Percentiles rank a stretch among this genome's conserved stretches.
These are phyloP conservation scores for Phragmites australis DNA, from an alignment of 176 grass and related monocot genomes.

Conservation along the genomic window DNA sequence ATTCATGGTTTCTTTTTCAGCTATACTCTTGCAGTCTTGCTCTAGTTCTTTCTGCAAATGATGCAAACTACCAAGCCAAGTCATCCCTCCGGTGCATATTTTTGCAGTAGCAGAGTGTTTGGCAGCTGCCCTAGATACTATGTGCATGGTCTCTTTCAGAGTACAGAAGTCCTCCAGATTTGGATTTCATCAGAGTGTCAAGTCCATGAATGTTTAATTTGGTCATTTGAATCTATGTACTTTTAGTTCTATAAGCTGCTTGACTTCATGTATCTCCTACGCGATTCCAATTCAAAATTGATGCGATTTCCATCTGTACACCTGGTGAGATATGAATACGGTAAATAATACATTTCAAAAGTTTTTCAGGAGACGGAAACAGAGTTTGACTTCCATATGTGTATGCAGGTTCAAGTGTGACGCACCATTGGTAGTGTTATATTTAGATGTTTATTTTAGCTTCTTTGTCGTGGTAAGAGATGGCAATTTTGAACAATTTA, in stretches of 20 bases:
- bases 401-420: background rate
- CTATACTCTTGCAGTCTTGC: background rate
- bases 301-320: background rate
- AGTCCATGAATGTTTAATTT: background rate
- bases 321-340: background rate
- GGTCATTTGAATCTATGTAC: conserved; percentile 6
- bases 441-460: background rate
- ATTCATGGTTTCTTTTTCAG: background rate
- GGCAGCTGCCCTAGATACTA: background rate
- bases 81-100: background rate
- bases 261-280: background rate
- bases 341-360: background rate
- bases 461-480: background rate
- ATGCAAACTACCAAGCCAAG: background rate
- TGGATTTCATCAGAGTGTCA: background rate
- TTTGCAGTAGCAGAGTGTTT: background rate
- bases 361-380: background rate
- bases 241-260: conserved; percentile 14
- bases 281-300: background rate
- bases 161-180: conserved; percentile 3
- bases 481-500: background rate
- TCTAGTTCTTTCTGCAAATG: background rate
- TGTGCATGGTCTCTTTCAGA: background rate
- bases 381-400: background rate
- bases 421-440: background rate